Evolutionary conservation across 495 filamentous ascomycete genomes (phyloP).

Genomic region (Hypoxylon cercidicola): DNA sequence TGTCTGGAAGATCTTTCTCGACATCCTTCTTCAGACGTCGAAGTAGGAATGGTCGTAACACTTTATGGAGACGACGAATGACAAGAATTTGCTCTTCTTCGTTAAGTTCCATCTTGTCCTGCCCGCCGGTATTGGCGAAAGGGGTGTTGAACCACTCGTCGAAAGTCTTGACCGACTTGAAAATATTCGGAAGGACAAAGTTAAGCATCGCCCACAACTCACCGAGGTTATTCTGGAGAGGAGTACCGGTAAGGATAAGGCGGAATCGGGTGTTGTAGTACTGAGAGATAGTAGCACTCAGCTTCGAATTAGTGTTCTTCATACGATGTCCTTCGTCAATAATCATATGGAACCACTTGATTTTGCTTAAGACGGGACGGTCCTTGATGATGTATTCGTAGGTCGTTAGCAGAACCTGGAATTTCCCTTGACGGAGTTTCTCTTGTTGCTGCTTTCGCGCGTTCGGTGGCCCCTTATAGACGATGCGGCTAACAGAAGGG

Average conservation of each 20-base stretch:
- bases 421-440: constrained; percentile 91
- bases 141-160: constrained; percentile 99
- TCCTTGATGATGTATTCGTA: constrained; percentile 99
- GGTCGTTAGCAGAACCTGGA: constrained; percentile 95
- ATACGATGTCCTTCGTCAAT: constrained; percentile 99
- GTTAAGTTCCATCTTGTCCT: constrained; percentile 97
- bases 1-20: constrained; percentile 97
- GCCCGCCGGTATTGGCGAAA: constrained; percentile 96
- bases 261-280: constrained; percentile 96
- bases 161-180: constrained; percentile 99
- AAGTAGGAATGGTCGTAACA: constrained; percentile 94
- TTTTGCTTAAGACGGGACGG: constrained; percentile 89
- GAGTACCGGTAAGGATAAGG: constrained; percentile 96
- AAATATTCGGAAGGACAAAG: constrained; percentile 97
- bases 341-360: constrained; percentile 99
- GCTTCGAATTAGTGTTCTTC: constrained; percentile 98
- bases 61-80: constrained; percentile 98
- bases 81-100: constrained; percentile 99
- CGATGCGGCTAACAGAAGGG: constrained; percentile 81
- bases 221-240: constrained; percentile 94
- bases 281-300: constrained; percentile 91
- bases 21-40: constrained; percentile 99
- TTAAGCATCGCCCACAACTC: constrained; percentile 98
- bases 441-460: constrained; percentile 90
- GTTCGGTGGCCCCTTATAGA: constrained; percentile 96